Percentiles rank a stretch among this genome's conserved stretches.
Evolutionary conservation across 441 rosid genomes (phyloP).

Genomic region (Bruguiera hainesii): DNA sequence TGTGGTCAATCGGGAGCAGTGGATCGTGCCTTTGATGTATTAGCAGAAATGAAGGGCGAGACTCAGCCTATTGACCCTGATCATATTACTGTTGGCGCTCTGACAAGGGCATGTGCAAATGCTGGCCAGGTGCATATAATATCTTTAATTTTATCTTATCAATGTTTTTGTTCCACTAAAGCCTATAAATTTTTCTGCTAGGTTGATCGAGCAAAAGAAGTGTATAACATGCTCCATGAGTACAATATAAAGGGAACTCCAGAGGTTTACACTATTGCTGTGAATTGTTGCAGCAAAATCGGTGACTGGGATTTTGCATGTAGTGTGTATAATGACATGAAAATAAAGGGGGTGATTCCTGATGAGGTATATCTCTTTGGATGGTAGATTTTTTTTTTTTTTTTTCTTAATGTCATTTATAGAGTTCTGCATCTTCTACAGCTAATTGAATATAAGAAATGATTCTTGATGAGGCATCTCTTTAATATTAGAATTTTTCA

Average conservation of each 20-base stretch:
- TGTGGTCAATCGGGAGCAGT: constrained; percentile 96
- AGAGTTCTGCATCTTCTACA: not conserved
- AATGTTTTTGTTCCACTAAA: constrained; percentile 11
- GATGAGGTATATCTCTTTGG: not conserved
- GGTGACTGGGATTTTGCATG: not conserved
- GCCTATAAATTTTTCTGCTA: constrained; percentile 32
- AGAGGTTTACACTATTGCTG: constrained; percentile 19
- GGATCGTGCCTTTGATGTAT: constrained; percentile 94
- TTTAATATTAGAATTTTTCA: too few relatives aligned
- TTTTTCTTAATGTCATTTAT: not conserved
- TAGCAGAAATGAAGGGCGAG: constrained; percentile 87
- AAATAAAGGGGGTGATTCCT: constrained; percentile 1
- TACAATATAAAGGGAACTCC: constrained; percentile 84
- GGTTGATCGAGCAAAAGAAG: constrained; percentile 79
- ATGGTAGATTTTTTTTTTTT: not conserved
- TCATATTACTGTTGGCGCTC: constrained; percentile 82
- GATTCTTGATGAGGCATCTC: too few relatives aligned
- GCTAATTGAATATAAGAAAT: too few relatives aligned
- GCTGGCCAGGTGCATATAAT: constrained; percentile 71
- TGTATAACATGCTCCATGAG: constrained; percentile 65
- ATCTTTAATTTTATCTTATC: constrained; percentile 15
- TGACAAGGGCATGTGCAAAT: constrained; percentile 80
- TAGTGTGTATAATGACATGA: not conserved
- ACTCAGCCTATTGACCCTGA: constrained; percentile 88
- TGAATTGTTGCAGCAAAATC: not conserved